Evolutionary conservation across 805 yeast genomes (phyloP).

Genomic region (Hemisphaericaspora nanyangensis): DNA sequence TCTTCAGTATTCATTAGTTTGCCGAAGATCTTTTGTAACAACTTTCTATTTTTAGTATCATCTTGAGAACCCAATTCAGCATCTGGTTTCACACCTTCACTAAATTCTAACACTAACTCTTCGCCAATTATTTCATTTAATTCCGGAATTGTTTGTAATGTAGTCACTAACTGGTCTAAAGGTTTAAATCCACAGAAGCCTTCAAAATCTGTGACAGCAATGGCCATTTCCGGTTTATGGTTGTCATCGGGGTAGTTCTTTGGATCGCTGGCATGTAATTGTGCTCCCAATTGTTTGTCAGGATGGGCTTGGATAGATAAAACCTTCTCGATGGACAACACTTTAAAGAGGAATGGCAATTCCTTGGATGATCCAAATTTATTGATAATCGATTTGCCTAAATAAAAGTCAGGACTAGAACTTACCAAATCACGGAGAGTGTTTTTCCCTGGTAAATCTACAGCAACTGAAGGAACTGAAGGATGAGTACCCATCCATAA

Average conservation of each 20-base stretch:
- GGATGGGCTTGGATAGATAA: constrained; percentile 97
- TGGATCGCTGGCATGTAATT: constrained; percentile 79
- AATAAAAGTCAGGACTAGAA: constrained; percentile 51
- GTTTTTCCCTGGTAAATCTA: constrained; percentile 42
- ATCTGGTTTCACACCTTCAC: constrained; percentile 40
- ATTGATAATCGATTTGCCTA: constrained; percentile 55
- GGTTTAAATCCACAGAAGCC: constrained; percentile 99
- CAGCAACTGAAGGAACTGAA: constrained; percentile 72
- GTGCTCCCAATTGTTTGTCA: constrained; percentile 77
- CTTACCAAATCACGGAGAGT: constrained; percentile 65
- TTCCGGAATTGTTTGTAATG: constrained; percentile 74
- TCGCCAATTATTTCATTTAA: constrained; percentile 66
- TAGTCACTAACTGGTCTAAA: constrained; percentile 64
- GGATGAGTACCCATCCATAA: constrained; percentile 99
- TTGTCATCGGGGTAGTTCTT: constrained; percentile 95
- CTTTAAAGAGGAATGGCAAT: constrained; percentile 91
- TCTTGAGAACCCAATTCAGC: constrained; percentile 48
- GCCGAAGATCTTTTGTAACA: constrained; percentile 73
- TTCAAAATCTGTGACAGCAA: constrained; percentile 93
- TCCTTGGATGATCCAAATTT: constrained; percentile 69
- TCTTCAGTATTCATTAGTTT: constrained; percentile 83
- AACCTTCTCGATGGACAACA: constrained; percentile 87
- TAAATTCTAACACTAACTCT: constrained; percentile 52
- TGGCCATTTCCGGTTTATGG: constrained; percentile 99
- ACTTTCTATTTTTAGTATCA: constrained; percentile 55